These are phyloP conservation scores for Chenopodium berlandieri DNA, from an alignment of 148 eudicot species.

Conservation along the genomic window DNA sequence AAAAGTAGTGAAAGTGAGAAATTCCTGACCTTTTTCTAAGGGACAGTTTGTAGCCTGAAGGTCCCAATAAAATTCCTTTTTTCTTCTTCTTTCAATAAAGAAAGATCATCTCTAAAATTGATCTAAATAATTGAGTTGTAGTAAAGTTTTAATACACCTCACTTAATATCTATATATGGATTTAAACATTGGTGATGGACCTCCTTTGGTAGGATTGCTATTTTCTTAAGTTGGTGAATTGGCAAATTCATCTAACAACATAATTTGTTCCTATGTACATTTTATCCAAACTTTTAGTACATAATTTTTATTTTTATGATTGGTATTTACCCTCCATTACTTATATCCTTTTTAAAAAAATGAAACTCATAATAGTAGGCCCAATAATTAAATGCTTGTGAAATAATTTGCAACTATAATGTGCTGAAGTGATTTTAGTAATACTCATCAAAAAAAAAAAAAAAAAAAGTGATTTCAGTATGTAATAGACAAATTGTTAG, in stretches of 20 bases:
- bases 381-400: too few species aligned
- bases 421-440: too few species aligned
- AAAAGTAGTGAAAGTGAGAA: conserved; percentile 20
- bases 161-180: neutral
- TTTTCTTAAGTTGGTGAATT: conserved; percentile 52
- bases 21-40: conserved; percentile 16
- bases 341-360: too few species aligned
- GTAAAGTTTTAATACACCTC: neutral
- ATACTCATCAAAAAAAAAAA: too few species aligned
- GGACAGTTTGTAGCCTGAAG: conserved; percentile 27
- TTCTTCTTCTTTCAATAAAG: neutral
- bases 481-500: too few species aligned
- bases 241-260: conserved; percentile 44
- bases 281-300: neutral
- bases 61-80: conserved; percentile 7
- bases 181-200: neutral
- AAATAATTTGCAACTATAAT: too few species aligned
- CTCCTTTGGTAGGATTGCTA: conserved; percentile 35
- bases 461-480: too few species aligned
- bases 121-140: too few species aligned
- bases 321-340: too few species aligned
- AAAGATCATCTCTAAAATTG: neutral
- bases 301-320: neutral
- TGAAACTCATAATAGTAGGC: too few species aligned
- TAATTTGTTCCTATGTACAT: neutral